Conservation (phyloP, 176 grass and related monocot genomes). For the Zoysia japonica region DNA sequence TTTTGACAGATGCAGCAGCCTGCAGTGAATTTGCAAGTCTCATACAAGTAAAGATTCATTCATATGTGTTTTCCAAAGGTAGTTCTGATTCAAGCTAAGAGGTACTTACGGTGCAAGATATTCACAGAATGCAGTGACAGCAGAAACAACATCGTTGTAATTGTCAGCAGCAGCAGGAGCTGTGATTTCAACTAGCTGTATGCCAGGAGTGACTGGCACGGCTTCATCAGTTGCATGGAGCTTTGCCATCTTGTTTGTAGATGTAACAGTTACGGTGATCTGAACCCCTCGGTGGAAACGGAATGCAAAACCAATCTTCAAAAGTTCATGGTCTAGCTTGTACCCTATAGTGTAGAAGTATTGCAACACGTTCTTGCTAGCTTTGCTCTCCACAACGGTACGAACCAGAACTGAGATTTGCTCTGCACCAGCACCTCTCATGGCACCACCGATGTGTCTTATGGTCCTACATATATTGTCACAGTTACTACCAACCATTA, state of each 20-base stretch:
- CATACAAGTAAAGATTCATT: slow-evolving; percentile 8
- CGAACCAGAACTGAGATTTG: slow-evolving; percentile 88
- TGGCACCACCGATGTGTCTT: slow-evolving; percentile 79
- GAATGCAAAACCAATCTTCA: slow-evolving; percentile 87
- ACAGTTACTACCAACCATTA: slow-evolving; percentile 16
- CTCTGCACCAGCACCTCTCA: slow-evolving; percentile 86
- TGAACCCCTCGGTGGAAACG: slow-evolving; percentile 72
- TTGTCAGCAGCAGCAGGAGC: slow-evolving; percentile 80
- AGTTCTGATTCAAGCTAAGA: neutral
- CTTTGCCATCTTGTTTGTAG: slow-evolving; percentile 72
- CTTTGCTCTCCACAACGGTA: slow-evolving; percentile 72
- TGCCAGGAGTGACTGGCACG: slow-evolving; percentile 68
- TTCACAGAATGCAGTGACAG: slow-evolving; percentile 76
- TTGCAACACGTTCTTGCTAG: slow-evolving; percentile 76
- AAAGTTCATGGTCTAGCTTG: slow-evolving; percentile 86
- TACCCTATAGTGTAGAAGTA: slow-evolving; percentile 90
- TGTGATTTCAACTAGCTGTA: slow-evolving; percentile 94
- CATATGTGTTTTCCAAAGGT: neutral
- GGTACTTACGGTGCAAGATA: slow-evolving; percentile 83
- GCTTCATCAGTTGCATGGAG: slow-evolving; percentile 82
- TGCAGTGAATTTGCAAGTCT: slow-evolving; percentile 34
- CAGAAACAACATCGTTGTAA: slow-evolving; percentile 77
- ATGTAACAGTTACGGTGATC: slow-evolving; percentile 79
- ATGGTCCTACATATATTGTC: slow-evolving; percentile 50
- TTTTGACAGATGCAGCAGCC: slow-evolving; percentile 88